Evolutionary conservation across 1,284 basidiomycete genomes (phyloP), one percentile per base, ranked within the genome.

Genomic region (Tylopilus sp.): DNA sequence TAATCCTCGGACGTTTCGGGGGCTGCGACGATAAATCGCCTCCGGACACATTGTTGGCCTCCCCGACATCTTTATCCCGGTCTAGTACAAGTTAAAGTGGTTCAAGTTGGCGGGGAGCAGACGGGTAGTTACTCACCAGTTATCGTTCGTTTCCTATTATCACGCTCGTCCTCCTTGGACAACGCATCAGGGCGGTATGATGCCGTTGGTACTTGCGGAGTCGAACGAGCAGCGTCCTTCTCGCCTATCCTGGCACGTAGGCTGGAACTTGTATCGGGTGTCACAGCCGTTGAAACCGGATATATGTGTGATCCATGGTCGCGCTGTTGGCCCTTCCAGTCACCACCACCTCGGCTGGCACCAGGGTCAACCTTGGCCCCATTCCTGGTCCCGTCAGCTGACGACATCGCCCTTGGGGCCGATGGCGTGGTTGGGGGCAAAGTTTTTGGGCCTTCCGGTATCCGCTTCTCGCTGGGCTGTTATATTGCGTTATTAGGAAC

Each of bases 361-460:
- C 59, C 56, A 50, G 63, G 45, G 30, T 64, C 61, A 12, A 65
- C 55, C 60, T 63, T 79, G 39, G 47, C 75, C 21, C 54, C 64
- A 42, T 67, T 59, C 44, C 71, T 69, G 26, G 68, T 59, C 35
- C 67, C 54, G 30, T 75, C 71, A 41, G 62, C 66, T 25, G 73
- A 67, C 18, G 76, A 73, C 84, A 86, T 87, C 3, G 84, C 84
- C 55, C 86, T 76, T 25, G 86, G 87, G 12, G 77, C 86, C 44
- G 82, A 85, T 25, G 86, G 86, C 4, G 81, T 80, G 37, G 70
- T 77, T 6, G 81, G 71, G 13, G 83, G 79, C 35, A 79, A 65
- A 18, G 67, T 65, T 60, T 81, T 81, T 16, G 76, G 77, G 12
- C 74, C 76, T 15, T 86, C 83, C 3, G 76, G 74, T 46, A 73